Base-by-base conservation (phyloP, 106 monocot genomes). In the Phalaenopsis aphrodite region DNA sequence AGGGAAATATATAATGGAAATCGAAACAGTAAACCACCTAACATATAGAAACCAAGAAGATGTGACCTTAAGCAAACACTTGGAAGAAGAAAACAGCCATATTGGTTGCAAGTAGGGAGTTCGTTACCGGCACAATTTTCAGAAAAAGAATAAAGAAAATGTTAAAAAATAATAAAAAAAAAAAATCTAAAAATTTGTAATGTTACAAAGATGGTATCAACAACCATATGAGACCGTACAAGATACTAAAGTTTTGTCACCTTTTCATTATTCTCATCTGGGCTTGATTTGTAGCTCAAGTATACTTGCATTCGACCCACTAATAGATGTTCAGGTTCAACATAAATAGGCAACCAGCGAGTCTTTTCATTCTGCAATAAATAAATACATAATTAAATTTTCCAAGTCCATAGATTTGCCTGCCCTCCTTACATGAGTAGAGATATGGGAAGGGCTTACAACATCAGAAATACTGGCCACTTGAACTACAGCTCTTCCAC, bases 331-430 rank as follows among this genome's bases (percentile, higher is more conserved):
- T 95, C 91, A 30, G 94, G 94, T 77, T 90, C 94, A 73, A 67
- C 78, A 74, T 84, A 90, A 75, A 95, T 87, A 56, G 90, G 79
- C 92, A 83, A 95, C 94, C 94, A 95, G n/a, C 90, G 87, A 21
- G 88, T 75, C 76, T 92, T 95, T 41, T 90, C 90, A 77, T 77
- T 84, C 94, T 95, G 84, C 57, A 81, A 19, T 52, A 6, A 42
- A 71, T 9, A 11, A 42, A 73, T 9, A 71, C 5, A 30, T 30
- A 30, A 52, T 48, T 2, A 52, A 52, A 52, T 3, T 3, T 52
- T 30, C 30, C 52, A 52, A 12, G 14, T 73, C 73, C 41, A 5
- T 17, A 5, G 17, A 18, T 73, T 42, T 69, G n/a, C 8, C 42
- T 17, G 6, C 52, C 16, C 42, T 41, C 42, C 16, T 42, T 42